Evolutionary conservation across 176 grass and related monocot species (phyloP), one percentile per base, ranked within the genome.

Genomic region (Aechmea fasciata): DNA sequence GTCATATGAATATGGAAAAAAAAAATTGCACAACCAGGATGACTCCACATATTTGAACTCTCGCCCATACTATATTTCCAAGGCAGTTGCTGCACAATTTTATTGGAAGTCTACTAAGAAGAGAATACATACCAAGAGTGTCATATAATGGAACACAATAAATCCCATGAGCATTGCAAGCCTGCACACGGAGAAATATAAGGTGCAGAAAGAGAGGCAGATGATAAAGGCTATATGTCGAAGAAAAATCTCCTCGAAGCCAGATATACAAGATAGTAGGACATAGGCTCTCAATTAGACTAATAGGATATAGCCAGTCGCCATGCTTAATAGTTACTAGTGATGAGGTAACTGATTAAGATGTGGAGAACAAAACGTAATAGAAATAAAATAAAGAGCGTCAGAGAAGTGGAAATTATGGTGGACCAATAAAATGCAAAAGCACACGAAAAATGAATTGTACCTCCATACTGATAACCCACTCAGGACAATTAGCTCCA

Each of bases 391-490:
- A 67, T 41, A 29, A 33, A 48, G 8, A 9, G 29, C 3, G 5
- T 48, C 33, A 41, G 33, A 41, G 33, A 41, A 41, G 33, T 41
- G 47, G 14, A 10, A 61, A 18, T 61, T 19, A 61, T 10, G 55
- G 0, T 22, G 33, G 33, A 41, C 55, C 20, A 18, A 61, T 22
- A 15, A 61, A 61, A 61, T 61, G 14, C 19, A 59, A 59, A 59
- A 59, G n/a, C 22, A 19, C 55, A 41, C 3, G 0, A 18, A 61
- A 61, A 61, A 19, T 61, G 55, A 19, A 61, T 22, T 61, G 55
- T 77, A 90, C 91, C 91, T 96, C 84, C 87, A 96, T 84, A 14
- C 83, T 96, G 50, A 96, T 87, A 62, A 90, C 65, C 91, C 91
- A 96, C 52, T 96, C 91, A 11, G 81, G 87, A 75, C 81, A 90